Percentiles rank a stretch among this genome's conserved stretches.
These are phyloP conservation scores for Mortierella claussenii DNA, from an alignment of 192 early-diverging fungal species.

Conservation along the genomic window DNA sequence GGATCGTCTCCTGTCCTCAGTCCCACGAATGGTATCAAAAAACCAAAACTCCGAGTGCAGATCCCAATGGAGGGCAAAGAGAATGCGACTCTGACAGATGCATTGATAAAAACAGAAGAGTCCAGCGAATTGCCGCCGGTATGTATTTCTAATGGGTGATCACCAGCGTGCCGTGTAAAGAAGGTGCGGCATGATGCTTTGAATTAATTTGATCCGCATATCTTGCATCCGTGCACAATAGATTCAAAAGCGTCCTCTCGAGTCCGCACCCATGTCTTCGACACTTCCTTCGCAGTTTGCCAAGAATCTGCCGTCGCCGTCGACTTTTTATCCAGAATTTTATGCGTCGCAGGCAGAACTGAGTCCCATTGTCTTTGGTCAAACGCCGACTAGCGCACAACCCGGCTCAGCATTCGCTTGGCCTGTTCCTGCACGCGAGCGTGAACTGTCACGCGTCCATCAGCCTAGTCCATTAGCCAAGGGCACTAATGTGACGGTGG, in stretches of 20 bases:
- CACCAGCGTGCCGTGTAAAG: no score
- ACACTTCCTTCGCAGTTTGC: conserved; percentile 70
- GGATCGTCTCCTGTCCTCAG: conserved; percentile 34
- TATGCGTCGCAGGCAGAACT: conserved; percentile 76
- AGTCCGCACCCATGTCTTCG: conserved; percentile 76
- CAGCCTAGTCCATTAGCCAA: conserved; percentile 64
- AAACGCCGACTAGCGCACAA: conserved; percentile 75
- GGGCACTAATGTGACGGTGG: conserved; percentile 14
- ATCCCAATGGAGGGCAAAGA: conserved; percentile 53
- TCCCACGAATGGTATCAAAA: conserved; percentile 51
- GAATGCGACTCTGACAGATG: conserved; percentile 23
- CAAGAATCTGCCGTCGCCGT: conserved; percentile 80
- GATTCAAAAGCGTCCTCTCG: conserved; percentile 54
- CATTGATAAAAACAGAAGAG: conserved; percentile 49
- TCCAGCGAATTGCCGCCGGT: conserved; percentile 44
- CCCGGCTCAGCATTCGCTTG: conserved; percentile 76
- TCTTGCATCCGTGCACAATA: conserved; percentile 8
- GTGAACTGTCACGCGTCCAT: conserved; percentile 50
- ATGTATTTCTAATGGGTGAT: conserved; percentile 1
- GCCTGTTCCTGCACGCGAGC: conserved; percentile 63
- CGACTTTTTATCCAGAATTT: conserved; percentile 79
- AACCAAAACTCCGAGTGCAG: conserved; percentile 57
- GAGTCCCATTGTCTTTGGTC: conserved; percentile 81
- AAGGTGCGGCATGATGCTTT: no score
- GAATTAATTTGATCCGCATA: not conserved